Base-by-base conservation (phyloP, 306 rosid species). In the Spatholobus suberectus region DNA sequence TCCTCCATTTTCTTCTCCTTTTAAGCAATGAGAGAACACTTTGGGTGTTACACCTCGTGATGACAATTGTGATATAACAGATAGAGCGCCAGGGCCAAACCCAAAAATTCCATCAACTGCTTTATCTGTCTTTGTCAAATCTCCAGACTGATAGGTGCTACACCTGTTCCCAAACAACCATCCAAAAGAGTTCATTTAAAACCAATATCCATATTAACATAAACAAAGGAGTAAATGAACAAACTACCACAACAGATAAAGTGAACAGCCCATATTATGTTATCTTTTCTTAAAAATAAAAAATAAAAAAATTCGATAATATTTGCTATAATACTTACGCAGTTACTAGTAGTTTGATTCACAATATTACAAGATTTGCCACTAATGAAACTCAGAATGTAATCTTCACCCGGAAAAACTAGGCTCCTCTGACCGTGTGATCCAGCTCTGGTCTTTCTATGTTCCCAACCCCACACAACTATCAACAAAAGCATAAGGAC, bases 51-150 rank as follows among this genome's bases (percentile, higher is more conserved):
- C 23, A 43, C 92, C 94, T 76, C 65, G 91, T 72, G 93, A 90
- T 58, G 98, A 90, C 87, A 95, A 80, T 73, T 95, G 98, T 49
- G 98, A 95, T 80, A 93, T 86, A 80, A 93, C 94, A 55, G 98
- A 95, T 40, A 93, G 84, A 80, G 87, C 85, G 81, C 98, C 95
- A 2, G 88, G 98, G 70, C 97, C 98, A 78, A 95, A 91, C 70
- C 98, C 98, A 49, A 95, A 91, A 73, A 95, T 95, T 77, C 98
- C 98, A 88, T 93, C 97, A 41, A 93, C 85, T 47, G 98, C 98
- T 86, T 95, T 90, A 62, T 90, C 95, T 77, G 97, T 72, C 89
- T 89, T 89, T 34, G 97, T 83, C 88, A 95, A 89, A 82, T 89
- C 97, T 77, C 97, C 97, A 55, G 93, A 90, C 75, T 95, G 97